Conservation (phyloP, 768 basidiomycete species). For the Cyclocybe aegerita region DNA sequence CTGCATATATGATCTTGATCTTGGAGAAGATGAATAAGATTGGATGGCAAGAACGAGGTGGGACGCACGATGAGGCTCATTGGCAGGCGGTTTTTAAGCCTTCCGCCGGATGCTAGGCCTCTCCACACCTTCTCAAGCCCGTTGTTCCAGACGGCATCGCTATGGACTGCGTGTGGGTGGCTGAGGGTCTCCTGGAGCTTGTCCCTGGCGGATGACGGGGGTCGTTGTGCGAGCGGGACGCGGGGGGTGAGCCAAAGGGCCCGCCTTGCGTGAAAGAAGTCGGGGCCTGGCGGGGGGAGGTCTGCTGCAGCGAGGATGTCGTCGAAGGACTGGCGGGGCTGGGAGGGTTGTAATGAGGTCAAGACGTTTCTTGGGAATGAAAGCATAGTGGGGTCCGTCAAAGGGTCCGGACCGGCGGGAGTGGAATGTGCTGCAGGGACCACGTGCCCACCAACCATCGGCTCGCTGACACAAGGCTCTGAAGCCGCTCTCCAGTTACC, state of each 20-base stretch:
- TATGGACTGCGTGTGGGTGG: constrained; percentile 44
- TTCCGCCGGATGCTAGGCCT: constrained; percentile 56
- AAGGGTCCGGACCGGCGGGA: neutral
- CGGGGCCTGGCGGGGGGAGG: constrained; percentile 64
- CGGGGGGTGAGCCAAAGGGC: constrained; percentile 55
- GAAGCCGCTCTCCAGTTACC: constrained; percentile 24
- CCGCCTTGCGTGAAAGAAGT: constrained; percentile 61
- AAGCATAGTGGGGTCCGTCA: too few relatives aligned
- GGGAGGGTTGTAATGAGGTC: constrained; percentile 1
- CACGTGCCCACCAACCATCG: constrained; percentile 14
- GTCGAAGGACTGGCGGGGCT: constrained; percentile 33
- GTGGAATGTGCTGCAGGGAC: neutral
- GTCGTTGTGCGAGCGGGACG: constrained; percentile 16
- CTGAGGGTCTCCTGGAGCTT: constrained; percentile 53
- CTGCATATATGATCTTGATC: constrained; percentile 73
- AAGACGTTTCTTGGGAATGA: neutral
- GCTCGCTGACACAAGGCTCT: constrained; percentile 9
- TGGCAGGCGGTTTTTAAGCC: constrained; percentile 60
- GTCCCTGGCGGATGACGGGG: constrained; percentile 37
- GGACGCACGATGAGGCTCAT: constrained; percentile 60
- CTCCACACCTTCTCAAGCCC: constrained; percentile 65
- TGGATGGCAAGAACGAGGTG: constrained; percentile 5
- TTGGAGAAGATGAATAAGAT: constrained; percentile 28
- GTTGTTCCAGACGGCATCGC: constrained; percentile 53
- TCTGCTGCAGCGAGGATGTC: constrained; percentile 33